Conservation (phyloP, 2,329 filamentous ascomycete genomes). For the Ceratocystiopsis sp. region DNA sequence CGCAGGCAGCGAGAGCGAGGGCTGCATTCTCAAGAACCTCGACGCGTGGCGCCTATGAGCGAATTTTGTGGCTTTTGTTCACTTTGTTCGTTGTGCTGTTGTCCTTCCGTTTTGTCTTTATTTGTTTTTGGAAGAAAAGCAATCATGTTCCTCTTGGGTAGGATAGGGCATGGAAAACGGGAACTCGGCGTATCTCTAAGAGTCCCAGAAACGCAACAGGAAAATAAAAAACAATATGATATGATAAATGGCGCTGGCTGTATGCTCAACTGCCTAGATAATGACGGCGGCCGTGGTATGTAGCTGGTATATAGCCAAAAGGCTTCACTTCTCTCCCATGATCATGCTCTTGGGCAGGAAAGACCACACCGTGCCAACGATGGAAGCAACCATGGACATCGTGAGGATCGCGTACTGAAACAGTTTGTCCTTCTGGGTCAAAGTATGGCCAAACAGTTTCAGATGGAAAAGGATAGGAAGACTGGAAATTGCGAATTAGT, state of each 20-base stretch:
- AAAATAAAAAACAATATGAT: background rate
- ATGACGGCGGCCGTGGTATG: no score
- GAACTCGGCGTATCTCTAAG: no score
- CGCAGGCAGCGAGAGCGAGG: conserved; percentile 24
- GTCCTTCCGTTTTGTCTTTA: background rate
- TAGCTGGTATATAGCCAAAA: background rate
- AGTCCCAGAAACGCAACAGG: background rate
- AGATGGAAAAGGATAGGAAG: conserved; percentile 78
- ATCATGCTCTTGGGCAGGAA: conserved; percentile 67
- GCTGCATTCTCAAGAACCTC: conserved; percentile 46
- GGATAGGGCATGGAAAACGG: background rate
- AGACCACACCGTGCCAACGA: conserved; percentile 71
- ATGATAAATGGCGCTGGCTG: background rate
- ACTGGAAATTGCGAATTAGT: conserved; percentile 14
- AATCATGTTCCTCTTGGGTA: background rate
- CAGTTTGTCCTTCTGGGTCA: conserved; percentile 44
- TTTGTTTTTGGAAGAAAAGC: no score
- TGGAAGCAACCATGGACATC: conserved; percentile 50
- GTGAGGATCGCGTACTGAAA: conserved; percentile 53
- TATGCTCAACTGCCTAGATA: no score
- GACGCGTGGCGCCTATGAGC: conserved; percentile 17
- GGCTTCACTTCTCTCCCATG: conserved; percentile 26
- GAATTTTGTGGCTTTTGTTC: conserved; percentile 2
- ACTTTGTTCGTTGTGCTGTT: background rate
- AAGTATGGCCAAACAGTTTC: conserved; percentile 67